Evolutionary conservation across 257 asterid species (phyloP).

Genomic region (Lantana camara): DNA sequence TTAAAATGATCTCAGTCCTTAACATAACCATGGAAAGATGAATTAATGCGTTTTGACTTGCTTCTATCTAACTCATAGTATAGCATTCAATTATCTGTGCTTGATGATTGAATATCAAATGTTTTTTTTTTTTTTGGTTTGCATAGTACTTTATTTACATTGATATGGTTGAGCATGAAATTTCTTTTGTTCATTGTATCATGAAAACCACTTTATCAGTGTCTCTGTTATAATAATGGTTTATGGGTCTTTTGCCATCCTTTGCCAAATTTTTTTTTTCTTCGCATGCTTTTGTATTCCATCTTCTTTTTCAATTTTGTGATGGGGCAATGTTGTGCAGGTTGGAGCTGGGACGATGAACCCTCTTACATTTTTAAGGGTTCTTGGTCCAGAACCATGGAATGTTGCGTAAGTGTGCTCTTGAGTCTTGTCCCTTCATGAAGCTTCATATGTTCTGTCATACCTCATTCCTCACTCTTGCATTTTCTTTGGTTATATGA

Average conservation of each 20-base stretch:
- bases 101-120: constrained; percentile 14
- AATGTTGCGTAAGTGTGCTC: constrained; percentile 86
- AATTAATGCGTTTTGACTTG: not conserved
- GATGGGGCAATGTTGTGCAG: constrained; percentile 50
- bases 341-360: constrained; percentile 99
- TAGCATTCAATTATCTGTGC: not conserved
- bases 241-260: not conserved
- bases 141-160: not conserved
- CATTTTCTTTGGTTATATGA: not conserved
- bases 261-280: not conserved
- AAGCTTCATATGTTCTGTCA: constrained; percentile 1
- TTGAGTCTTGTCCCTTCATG: constrained; percentile 19
- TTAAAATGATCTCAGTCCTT: not conserved
- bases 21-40: not conserved
- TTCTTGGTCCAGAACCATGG: constrained; percentile 99
- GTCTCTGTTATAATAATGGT: constrained; percentile 9
- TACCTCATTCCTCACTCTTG: not conserved
- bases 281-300: not conserved
- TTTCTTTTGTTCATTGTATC: not conserved
- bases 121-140: too few relatives aligned
- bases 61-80: not conserved
- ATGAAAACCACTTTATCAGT: not conserved
- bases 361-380: constrained; percentile 91
- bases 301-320: constrained; percentile 8
- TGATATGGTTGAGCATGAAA: not conserved